A percentile compares a stretch with the other conserved stretches of the same genome.
phyloP scores from a whole-genome alignment of 2,329 filamentous ascomycete species.

The Apiospora phragmitis region DNA sequence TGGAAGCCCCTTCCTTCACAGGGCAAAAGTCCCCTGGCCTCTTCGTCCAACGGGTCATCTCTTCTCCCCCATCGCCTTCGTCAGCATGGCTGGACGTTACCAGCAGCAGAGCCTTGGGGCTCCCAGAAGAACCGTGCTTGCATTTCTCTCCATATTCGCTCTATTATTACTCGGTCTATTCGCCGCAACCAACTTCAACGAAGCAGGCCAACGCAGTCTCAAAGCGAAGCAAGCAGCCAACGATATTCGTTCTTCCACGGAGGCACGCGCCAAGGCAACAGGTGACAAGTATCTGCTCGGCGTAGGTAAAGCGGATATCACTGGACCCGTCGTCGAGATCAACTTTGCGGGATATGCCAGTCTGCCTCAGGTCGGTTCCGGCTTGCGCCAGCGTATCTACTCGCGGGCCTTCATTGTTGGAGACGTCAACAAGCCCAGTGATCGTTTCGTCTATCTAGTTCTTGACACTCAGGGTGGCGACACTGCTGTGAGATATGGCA shows the following conservation, averaged over 20 bases:
- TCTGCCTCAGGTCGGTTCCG: slow-evolving; percentile 74
- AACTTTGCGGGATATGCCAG: slow-evolving; percentile 90
- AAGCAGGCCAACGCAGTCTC: slow-evolving; percentile 16
- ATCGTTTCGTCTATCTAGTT: slow-evolving; percentile 82
- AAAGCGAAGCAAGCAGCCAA: slow-evolving; percentile 10
- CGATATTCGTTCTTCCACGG: slow-evolving; percentile 20
- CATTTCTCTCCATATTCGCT: slow-evolving; percentile 31
- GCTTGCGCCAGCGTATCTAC: slow-evolving; percentile 81
- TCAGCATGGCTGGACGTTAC: neutral
- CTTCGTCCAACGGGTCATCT: neutral
- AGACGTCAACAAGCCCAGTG: slow-evolving; percentile 59
- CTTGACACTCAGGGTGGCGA: slow-evolving; percentile 86
- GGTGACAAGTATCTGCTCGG: slow-evolving; percentile 50
- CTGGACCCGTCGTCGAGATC: slow-evolving; percentile 80
- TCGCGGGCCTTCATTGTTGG: slow-evolving; percentile 86
- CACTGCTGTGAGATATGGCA: slow-evolving; percentile 81
- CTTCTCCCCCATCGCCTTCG: neutral
- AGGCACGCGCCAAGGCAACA: slow-evolving; percentile 23
- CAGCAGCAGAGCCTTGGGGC: slow-evolving; percentile 16
- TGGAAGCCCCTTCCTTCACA: neutral
- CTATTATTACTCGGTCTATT: slow-evolving; percentile 36
- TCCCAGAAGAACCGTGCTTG: slow-evolving; percentile 26
- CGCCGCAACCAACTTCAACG: slow-evolving; percentile 23
- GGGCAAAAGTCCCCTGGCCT: neutral
- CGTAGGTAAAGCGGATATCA: slow-evolving; percentile 56